Evolutionary conservation across 352 stramenopile species (phyloP), one percentile per base, ranked within the genome.

Genomic region (Phytopythium delawarense): DNA sequence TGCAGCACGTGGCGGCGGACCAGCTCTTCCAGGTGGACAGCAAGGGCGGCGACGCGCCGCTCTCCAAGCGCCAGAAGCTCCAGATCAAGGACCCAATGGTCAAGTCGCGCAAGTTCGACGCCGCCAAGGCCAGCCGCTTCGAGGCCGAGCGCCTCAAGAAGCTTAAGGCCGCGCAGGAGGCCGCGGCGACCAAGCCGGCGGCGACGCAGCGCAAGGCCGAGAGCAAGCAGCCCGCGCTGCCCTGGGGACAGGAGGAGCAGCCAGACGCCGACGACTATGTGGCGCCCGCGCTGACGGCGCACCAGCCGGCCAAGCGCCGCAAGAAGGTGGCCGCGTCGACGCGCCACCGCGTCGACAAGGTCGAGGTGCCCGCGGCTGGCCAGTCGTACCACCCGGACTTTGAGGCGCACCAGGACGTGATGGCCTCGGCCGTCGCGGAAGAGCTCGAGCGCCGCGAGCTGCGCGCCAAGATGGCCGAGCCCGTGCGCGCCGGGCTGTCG

Each of bases 301-400:
- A 87, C 62, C 39, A 60, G 39, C 52, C 52, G 12, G 69, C 75
- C 21, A 81, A 77, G 61, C 64, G 70, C 15, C 76, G 74, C 30
- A 90, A 90, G 68, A 69, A 78, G 15, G 44, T 81, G 39, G 66
- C 77, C 34, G 78, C 83, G 12, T 25, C 54, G 21, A 95, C 87
- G 9, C 76, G 75, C 59, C 67, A 94, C 76, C 82, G 84, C 50
- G 61, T 94, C 42, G 59, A 80, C n/a, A 87, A 79, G 60, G 87
- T 95, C 21, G 72, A 89, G 57, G 77, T 95, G 55, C 79, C 87
- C 18, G 78, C 71, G 25, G 75, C 80, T 2, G 87, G 87, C 1
- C 87, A 95, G 71, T 95, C 87, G 70, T 95, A 95, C 70, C 78
- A 95, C 70, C 87, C 87, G 15, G 81, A 92, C 60, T 92, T 92